Base-by-base conservation (phyloP, 2,329 filamentous ascomycete genomes). In the Arthrobotrys entomopaga region DNA sequence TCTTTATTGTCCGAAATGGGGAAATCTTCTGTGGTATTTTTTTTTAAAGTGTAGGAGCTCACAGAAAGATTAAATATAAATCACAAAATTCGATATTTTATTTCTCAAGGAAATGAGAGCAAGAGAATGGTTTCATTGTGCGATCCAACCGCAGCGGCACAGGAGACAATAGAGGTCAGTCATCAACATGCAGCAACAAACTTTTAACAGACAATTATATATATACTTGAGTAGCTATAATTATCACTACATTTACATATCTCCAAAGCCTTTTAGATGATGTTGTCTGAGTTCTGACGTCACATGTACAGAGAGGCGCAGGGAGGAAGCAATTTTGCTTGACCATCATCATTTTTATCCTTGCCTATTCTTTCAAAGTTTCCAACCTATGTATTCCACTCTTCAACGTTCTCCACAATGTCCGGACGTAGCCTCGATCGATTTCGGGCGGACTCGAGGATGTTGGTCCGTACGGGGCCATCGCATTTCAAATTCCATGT, bases 401-500 rank as follows among this genome's bases (percentile, higher is more conserved):
- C 20, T 49, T n/a, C n/a, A n/a, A n/a, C n/a, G 19, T 42, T 65
- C 64, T 53, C 64, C 54, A 48, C 54, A 56, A 43, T 38, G n/a
- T n/a, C n/a, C n/a, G n/a, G n/a, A n/a, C n/a, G n/a, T n/a, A n/a
- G n/a, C n/a, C n/a, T n/a, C n/a, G n/a, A n/a, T n/a, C n/a, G n/a
- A n/a, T n/a, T n/a, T n/a, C n/a, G n/a, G n/a, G n/a, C n/a, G n/a
- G n/a, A n/a, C 29, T 34, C 29, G 6, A 34, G 6, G 10, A 34
- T 34, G 29, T n/a, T n/a, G n/a, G n/a, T 34, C 29, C 29, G 29
- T 5, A 34, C 29, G 29, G 29, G 6, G 29, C 50, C 54, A 60
- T 66, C 52, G 29, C 53, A 67, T 67, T 58, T 48, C 54, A 49
- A 49, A 49, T 40, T 26, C 59, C n/a, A 34, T 52, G 10, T 34